phyloP scores from a whole-genome alignment of 495 filamentous ascomycete species.

The Aspergillus biplanus region DNA sequence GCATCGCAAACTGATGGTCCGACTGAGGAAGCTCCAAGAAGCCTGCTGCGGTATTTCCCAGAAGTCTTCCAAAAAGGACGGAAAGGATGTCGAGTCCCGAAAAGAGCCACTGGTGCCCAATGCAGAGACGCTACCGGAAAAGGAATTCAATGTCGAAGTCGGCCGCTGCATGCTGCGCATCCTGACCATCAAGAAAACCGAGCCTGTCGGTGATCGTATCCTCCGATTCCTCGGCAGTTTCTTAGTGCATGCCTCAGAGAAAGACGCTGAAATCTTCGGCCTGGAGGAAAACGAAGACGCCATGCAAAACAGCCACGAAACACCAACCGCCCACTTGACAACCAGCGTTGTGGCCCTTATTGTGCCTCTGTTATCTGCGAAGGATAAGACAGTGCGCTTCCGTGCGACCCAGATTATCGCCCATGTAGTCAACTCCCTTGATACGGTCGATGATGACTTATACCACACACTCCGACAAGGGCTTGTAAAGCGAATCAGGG shows the following conservation, averaged over 20 bases:
- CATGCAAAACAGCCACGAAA: slow-evolving; percentile 66
- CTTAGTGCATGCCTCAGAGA: slow-evolving; percentile 79
- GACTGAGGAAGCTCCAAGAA: slow-evolving; percentile 85
- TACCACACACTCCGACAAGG: slow-evolving; percentile 78
- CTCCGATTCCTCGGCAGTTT: slow-evolving; percentile 86
- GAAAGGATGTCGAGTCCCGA: slow-evolving; percentile 33
- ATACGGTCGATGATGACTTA: slow-evolving; percentile 85
- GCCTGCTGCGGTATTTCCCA: slow-evolving; percentile 78
- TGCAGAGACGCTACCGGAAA: slow-evolving; percentile 70
- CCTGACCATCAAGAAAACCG: slow-evolving; percentile 88
- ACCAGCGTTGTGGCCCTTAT: slow-evolving; percentile 69
- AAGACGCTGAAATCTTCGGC: slow-evolving; percentile 59
- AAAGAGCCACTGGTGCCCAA: slow-evolving; percentile 46
- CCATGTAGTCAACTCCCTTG: slow-evolving; percentile 86
- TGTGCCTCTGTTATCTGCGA: slow-evolving; percentile 71
- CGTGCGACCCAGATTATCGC: slow-evolving; percentile 86
- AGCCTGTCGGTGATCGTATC: slow-evolving; percentile 82
- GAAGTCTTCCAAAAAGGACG: slow-evolving; percentile 51
- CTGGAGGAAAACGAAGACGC: slow-evolving; percentile 43
- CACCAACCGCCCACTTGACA: slow-evolving; percentile 78
- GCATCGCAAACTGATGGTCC: slow-evolving; percentile 86
- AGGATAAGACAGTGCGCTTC: slow-evolving; percentile 92
- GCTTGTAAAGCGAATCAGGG: slow-evolving; percentile 80
- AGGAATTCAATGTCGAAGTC: slow-evolving; percentile 86
- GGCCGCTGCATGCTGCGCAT: slow-evolving; percentile 78